Evolutionary conservation across 2,329 filamentous ascomycete genomes (phyloP), one percentile per base, ranked within the genome.

Genomic region (Nannizziopsis barbatae): DNA sequence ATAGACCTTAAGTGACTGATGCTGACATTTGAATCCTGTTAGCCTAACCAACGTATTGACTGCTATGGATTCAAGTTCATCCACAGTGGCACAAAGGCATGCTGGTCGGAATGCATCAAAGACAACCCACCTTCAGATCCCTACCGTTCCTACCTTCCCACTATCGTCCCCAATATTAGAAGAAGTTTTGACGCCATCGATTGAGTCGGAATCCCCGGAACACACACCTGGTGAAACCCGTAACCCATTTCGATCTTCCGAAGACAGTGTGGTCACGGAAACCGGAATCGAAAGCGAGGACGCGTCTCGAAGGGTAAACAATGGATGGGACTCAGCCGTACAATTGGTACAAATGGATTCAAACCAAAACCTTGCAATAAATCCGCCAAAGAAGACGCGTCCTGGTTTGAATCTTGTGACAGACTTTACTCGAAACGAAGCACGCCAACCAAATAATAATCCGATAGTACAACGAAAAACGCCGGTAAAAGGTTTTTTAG

Each of bases 91-190:
- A 10, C 30, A 15, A 30, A 37, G 31, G 11, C 45, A 40, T 31
- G 18, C 17, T 32, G 20, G 30, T 8, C 37, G 17, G 15, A 36
- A 42, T 27, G 37, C 15, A 18, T n/a, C 15, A 8, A 41, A 35
- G 5, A 14, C 30, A 7, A 18, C 17, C 10, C 39, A 42, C 33
- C 46, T 49, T 11, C 40, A 49, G 14, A 44, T 49, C 15, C 46
- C 46, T 12, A 38, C 14, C 20, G 51, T 61, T 12, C 66, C 65
- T 15, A 63, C 55, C 14, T 70, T 71, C 41, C 68, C 68, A 10
- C 54, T 71, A 14, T 68, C 67, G 1, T 71, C 68, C 9, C 68
- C 68, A 0, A 71, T 70, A 49, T 63, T 54, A 15, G 68, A 69
- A 45, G 68, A 71, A 50, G 56, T 68, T 32, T 51, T 60, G 2